Evolutionary conservation across 2,329 filamentous ascomycete species (phyloP).

Genomic region (Fusarium nisikadoi): DNA sequence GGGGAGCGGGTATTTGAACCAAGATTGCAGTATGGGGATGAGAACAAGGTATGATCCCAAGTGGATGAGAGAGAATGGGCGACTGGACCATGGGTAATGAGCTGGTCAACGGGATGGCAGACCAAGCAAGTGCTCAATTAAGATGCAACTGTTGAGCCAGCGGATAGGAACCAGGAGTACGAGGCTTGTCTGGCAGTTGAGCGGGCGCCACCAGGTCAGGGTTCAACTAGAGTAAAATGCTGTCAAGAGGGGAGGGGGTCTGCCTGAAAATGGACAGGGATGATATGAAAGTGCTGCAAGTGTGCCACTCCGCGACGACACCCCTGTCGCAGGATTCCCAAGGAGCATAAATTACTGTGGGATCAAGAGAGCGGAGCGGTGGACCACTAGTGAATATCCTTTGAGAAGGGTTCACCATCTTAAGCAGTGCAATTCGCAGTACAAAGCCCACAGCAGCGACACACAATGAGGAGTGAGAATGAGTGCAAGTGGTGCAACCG

Average conservation of each 20-base stretch:
- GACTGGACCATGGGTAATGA: conserved; percentile 44
- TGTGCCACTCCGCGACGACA: conserved; percentile 33
- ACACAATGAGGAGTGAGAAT: conserved; percentile 15
- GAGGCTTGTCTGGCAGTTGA: conserved; percentile 43
- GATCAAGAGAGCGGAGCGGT: conserved; percentile 41
- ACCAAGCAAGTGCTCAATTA: conserved; percentile 36
- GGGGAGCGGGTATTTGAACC: conserved; percentile 51
- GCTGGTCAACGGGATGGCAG: conserved; percentile 45
- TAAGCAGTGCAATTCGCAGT: conserved; percentile 26
- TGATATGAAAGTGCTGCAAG: conserved; percentile 37
- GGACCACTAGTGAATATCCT: conserved; percentile 33
- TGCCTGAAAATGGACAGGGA: conserved; percentile 34
- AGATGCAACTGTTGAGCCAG: conserved; percentile 35
- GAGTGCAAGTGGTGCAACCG: conserved; percentile 15
- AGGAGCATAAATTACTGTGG: conserved; percentile 40
- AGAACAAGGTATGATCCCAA: conserved; percentile 48
- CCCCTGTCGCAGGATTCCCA: conserved; percentile 38
- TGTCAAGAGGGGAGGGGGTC: conserved; percentile 22
- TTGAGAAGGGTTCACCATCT: conserved; percentile 32
- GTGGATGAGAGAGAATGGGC: conserved; percentile 47
- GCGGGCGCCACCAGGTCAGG: conserved; percentile 32
- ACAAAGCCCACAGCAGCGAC: conserved; percentile 18
- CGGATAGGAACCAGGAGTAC: conserved; percentile 38
- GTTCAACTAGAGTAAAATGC: conserved; percentile 20
- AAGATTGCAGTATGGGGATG: conserved; percentile 46